Base-by-base conservation (phyloP, 2,329 filamentous ascomycete genomes). In the Ophiostoma himal-ulmi region DNA sequence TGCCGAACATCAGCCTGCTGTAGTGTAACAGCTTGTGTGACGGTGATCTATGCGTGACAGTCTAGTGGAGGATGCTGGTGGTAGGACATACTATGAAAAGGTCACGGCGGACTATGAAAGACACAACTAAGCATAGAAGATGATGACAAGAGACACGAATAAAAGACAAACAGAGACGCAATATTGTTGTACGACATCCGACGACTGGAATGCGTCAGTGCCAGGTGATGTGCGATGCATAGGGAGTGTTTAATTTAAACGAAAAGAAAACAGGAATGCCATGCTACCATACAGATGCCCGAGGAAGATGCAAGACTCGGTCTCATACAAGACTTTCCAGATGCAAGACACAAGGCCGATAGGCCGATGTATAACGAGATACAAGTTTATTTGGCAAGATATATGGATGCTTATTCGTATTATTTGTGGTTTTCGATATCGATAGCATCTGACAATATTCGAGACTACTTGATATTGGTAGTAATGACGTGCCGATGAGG, bases 401-500 rank as follows among this genome's bases (percentile, higher is more conserved):
- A 3, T 30, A 3, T 30, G 30, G 1, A 30, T 30, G 30, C 30
- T 30, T 30, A 30, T 30, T 44, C 13, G 37, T 13, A 11, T 39
- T 39, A 10, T 30, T 30, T 39, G 37, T 10, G 37, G 11, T 39
- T 6, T 11, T 39, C 37, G 11, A 20, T 6, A 20, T 20, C 14
- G 17, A 48, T 48, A 48, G 30, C 30, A 30, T 30, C 30, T 30
- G 30, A 30, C 30, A 30, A 30, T 30, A 30, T 30, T 30, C 3
- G 30, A 30, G 4, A 30, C 30, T 30, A 30, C 4, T 30, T 30
- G 2, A 30, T 30, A 30, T 30, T 30, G 30, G 4, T 30, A 30
- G 30, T 48, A 17, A 57, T 57, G 52, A 57, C n/a, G 52, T 57
- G 52, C 52, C n/a, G 52, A 57, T 22, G 52, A 57, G 52, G 52